These are phyloP conservation scores for Intubia oerlemansii DNA, from an alignment of 2,329 filamentous ascomycete species.

Conservation along the genomic window DNA sequence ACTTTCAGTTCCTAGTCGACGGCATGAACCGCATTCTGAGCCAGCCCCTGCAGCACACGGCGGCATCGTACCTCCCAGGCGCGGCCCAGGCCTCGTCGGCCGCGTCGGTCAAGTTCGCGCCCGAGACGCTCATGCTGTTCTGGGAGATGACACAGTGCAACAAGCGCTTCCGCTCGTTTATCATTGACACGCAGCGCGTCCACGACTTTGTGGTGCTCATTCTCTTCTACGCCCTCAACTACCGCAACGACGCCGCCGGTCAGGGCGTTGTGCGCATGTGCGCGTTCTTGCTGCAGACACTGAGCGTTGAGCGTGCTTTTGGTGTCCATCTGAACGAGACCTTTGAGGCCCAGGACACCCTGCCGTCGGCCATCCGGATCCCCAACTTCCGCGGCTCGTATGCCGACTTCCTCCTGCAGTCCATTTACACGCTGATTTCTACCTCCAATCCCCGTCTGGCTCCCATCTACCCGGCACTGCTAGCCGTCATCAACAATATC, in stretches of 20 bases:
- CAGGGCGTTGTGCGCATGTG: conserved; percentile 93
- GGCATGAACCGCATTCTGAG: conserved; percentile 85
- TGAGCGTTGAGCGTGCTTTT: conserved; percentile 84
- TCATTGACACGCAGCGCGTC: conserved; percentile 83
- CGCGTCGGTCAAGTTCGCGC: conserved; percentile 57
- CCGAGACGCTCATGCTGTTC: conserved; percentile 91
- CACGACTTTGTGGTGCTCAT: conserved; percentile 85
- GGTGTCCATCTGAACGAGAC: conserved; percentile 73
- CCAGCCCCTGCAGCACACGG: conserved; percentile 75
- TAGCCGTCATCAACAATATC: conserved; percentile 88
- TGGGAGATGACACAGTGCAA: conserved; percentile 98
- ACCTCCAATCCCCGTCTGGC: conserved; percentile 77
- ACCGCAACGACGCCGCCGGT: conserved; percentile 66
- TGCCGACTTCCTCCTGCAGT: conserved; percentile 86
- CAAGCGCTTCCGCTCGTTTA: conserved; percentile 87
- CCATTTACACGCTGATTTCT: conserved; percentile 79
- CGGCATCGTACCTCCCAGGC: conserved; percentile 73
- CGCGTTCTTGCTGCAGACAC: conserved; percentile 83
- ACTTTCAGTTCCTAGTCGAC: conserved; percentile 94
- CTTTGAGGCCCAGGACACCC: conserved; percentile 73
- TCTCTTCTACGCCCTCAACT: conserved; percentile 81
- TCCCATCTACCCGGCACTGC: conserved; percentile 74
- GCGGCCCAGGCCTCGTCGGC: conserved; percentile 44
- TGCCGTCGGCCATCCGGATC: conserved; percentile 65
- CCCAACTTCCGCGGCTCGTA: conserved; percentile 75